Conservation (phyloP, 257 asterid genomes). For the Catharanthus roseus region DNA sequence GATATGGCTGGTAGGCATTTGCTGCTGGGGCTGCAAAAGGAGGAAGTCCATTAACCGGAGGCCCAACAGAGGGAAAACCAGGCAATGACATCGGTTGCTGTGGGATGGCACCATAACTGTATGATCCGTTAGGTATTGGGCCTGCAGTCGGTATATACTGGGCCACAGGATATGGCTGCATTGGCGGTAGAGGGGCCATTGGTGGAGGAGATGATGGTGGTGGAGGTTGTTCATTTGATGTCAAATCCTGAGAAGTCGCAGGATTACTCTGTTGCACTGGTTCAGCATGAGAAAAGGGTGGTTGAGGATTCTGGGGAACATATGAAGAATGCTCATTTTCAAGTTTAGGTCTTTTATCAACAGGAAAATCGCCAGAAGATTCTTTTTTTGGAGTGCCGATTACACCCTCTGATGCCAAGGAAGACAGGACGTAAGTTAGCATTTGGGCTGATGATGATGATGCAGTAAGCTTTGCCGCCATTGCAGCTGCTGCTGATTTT, state of each 20-base stretch:
- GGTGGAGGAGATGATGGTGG: slow-evolving; percentile 86
- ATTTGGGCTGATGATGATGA: slow-evolving; percentile 86
- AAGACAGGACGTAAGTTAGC: slow-evolving; percentile 71
- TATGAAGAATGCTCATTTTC: slow-evolving; percentile 46
- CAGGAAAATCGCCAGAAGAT: slow-evolving; percentile 37
- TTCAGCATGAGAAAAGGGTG: slow-evolving; percentile 25
- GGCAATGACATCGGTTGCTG: slow-evolving; percentile 32
- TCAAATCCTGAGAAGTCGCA: slow-evolving; percentile 27
- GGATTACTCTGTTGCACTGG: slow-evolving; percentile 28
- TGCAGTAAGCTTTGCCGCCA: slow-evolving; percentile 81
- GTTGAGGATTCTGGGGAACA: slow-evolving; percentile 41
- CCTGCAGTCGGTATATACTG: slow-evolving; percentile 53
- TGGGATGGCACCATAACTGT: slow-evolving; percentile 40
- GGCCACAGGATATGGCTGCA: slow-evolving; percentile 57
- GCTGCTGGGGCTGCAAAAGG: slow-evolving; percentile 28
- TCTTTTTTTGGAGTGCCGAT: slow-evolving; percentile 42
- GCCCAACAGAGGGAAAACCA: slow-evolving; percentile 31
- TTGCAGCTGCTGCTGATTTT: slow-evolving; percentile 77
- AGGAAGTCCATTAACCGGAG: slow-evolving; percentile 37
- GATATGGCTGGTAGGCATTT: slow-evolving; percentile 42
- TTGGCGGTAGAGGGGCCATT: slow-evolving; percentile 58
- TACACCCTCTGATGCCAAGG: slow-evolving; percentile 84
- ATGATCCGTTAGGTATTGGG: slow-evolving; percentile 35
- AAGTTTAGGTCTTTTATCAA: slow-evolving; percentile 63
- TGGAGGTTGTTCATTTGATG: slow-evolving; percentile 45